Conservation (phyloP, 1,284 basidiomycete genomes). For the Naganishia cerealis region DNA sequence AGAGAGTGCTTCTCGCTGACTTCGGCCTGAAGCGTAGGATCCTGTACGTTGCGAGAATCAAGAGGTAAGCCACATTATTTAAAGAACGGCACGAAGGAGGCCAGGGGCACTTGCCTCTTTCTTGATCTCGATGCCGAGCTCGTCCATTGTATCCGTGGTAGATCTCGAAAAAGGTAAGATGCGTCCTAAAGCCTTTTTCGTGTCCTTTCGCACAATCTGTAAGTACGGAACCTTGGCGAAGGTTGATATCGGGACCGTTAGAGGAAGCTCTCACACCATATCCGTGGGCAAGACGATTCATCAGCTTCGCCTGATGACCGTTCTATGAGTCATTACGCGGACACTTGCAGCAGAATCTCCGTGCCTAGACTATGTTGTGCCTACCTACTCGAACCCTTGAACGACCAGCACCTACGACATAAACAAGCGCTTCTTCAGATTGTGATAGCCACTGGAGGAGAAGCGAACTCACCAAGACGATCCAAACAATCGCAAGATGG, state of each 20-base stretch:
- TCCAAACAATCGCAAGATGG: slow-evolving; percentile 40
- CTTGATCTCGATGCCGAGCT: slow-evolving; percentile 71
- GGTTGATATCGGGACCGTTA: background rate
- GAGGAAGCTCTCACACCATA: background rate
- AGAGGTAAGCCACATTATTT: background rate
- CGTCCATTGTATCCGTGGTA: slow-evolving; percentile 52
- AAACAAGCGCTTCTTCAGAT: no score
- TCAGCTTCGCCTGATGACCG: slow-evolving; percentile 28
- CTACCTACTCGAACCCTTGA: background rate
- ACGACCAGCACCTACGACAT: no score
- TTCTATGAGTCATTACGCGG: slow-evolving; percentile 20
- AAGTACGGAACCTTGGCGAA: background rate
- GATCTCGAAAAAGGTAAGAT: background rate
- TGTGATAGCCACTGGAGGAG: no score
- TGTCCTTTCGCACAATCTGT: background rate
- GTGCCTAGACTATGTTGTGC: background rate
- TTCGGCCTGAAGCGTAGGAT: slow-evolving; percentile 83
- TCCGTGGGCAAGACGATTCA: slow-evolving; percentile 15
- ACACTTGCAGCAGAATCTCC: background rate
- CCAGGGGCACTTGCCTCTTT: slow-evolving; percentile 64
- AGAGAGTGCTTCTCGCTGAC: slow-evolving; percentile 83
- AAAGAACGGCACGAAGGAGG: background rate
- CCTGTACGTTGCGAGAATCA: slow-evolving; percentile 58
- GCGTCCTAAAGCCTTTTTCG: background rate
- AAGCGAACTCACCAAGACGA: background rate